Evolutionary conservation across 129 eudicot species (phyloP), one percentile per base, ranked within the genome.

Genomic region (Artemisia tridentata): DNA sequence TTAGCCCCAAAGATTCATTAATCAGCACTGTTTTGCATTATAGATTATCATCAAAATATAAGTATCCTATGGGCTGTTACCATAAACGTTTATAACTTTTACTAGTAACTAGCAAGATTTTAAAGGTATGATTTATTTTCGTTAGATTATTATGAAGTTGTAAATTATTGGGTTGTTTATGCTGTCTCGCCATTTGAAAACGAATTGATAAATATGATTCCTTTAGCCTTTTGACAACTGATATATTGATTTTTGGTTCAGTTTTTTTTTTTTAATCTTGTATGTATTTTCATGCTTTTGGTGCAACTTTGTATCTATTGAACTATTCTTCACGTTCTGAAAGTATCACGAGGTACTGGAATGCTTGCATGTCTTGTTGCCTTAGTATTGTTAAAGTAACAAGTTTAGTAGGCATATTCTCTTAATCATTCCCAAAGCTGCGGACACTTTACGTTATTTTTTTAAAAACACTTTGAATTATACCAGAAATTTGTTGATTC

Each of bases 111-210:
- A n/a, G n/a, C 14, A 82, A 87, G 75, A 89, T 92, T 72, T 79
- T 92, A 92, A 92, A 84, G 98, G 98, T 92, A 86, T 21, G 43
- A 0, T 12, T 69, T 69, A 0, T 77, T 41, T 77, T 27, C 62
- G 17, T 38, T 25, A 38, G 45, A 25, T 25, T 25, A 46, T 49
- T 20, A 61, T 60, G 59, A 21, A 7, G 16, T 7, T 69, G 29
- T 69, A 64, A 61, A 69, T 61, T 1, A 31, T 21, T 68, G 68
- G 69, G 31, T 59, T 63, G 52, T 31, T 21, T 34, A 20, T 60
- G 13, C 65, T 34, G 75, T 64, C 17, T 38, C 25, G 47, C 65
- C 63, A 29, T 61, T 6, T 34, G 75, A 77, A 13, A 43, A 56
- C 2, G 19, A 43, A 55, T 11, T 48, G 55, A 20, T 19, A 61